These are phyloP conservation scores for Phytophthora pseudosyringae DNA, from an alignment of 352 stramenopile genomes.

Conservation along the genomic window DNA sequence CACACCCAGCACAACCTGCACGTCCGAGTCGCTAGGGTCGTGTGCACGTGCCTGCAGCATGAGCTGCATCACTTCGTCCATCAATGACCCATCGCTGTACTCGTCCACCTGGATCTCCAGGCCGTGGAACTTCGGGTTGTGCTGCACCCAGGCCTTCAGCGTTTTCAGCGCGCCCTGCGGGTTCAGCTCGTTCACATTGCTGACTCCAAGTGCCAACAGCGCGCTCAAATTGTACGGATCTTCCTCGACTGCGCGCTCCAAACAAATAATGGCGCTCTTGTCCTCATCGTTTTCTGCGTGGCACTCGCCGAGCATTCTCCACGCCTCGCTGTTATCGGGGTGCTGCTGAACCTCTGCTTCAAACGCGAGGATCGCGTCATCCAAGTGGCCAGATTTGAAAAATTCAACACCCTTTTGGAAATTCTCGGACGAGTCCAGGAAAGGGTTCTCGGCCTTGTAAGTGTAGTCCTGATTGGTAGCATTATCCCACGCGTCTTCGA, in stretches of 20 bases:
- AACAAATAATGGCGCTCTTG: slow-evolving; percentile 94
- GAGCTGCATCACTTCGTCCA: slow-evolving; percentile 95
- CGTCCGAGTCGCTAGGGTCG: slow-evolving; percentile 78
- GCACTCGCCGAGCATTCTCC: slow-evolving; percentile 94
- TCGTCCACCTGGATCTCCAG: slow-evolving; percentile 90
- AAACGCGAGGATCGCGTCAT: slow-evolving; percentile 94
- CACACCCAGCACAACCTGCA: slow-evolving; percentile 94
- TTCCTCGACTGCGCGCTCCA: slow-evolving; percentile 93
- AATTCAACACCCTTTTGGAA: slow-evolving; percentile 80
- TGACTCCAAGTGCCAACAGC: slow-evolving; percentile 93
- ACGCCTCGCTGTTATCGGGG: slow-evolving; percentile 94
- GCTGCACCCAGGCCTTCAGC: slow-evolving; percentile 96
- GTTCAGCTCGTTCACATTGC: slow-evolving; percentile 98
- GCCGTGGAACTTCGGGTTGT: slow-evolving; percentile 97
- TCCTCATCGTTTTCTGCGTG: slow-evolving; percentile 98
- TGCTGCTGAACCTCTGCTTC: slow-evolving; percentile 95
- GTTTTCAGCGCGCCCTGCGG: slow-evolving; percentile 92
- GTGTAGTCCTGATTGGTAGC: slow-evolving; percentile 63
- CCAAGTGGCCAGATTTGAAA: slow-evolving; percentile 92
- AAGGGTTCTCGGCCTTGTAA: slow-evolving; percentile 84
- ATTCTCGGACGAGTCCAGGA: slow-evolving; percentile 63
- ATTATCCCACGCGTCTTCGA: slow-evolving; percentile 80
- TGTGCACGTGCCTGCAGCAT: slow-evolving; percentile 92
- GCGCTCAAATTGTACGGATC: slow-evolving; percentile 96
- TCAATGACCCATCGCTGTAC: slow-evolving; percentile 90